Base-by-base conservation (phyloP, 495 filamentous ascomycete genomes). In the Ramalina peruviana region DNA sequence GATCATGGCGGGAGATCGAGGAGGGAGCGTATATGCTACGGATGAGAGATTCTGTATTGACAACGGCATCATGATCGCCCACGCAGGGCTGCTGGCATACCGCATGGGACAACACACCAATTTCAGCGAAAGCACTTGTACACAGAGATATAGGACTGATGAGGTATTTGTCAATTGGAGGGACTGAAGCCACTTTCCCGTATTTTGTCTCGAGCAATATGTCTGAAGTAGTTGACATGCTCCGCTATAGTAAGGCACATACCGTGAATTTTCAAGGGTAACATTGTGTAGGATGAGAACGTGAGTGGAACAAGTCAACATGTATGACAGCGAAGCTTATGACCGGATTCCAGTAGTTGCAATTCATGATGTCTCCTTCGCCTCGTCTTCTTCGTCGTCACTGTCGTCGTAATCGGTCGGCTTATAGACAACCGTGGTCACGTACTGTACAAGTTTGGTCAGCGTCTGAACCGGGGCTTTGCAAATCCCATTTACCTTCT, bases 21-120 rank as follows among this genome's bases (percentile, higher is more conserved):
- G 88, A 16, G 92, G 92, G 0, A 87, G 77, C 63, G 85, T 96
- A 17, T 96, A 83, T 69, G 89, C 89, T 9, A 98, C 90, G 1
- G 90, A 97, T 65, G 88, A 97, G 67, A 77, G 92, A 41, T 97
- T 94, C 66, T 97, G 92, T 60, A 98, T 98, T 54, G 93, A 98
- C 67, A 98, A 98, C 60, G 93, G 92, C 40, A 96, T 98, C 51
- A 98, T 98, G 92, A 98, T 98, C 69, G 92, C 92, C 12, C 92
- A 98, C 68, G 92, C 92, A 10, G 92, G 92, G 23, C 66, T 98
- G 58, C 61, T 94, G 54, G 88, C 87, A 7, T 94, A 82, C 59
- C 68, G 75, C 64, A 85, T 78, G 0, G 92, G 92, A 6, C 84
- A 87, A 60, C 68, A 63, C 43, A 94, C 86, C 15, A 67, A 72